Percentiles rank a stretch among this genome's conserved stretches.
Conservation (phyloP, 208 protist genomes). For the Trypanosoma cruzi region DNA sequence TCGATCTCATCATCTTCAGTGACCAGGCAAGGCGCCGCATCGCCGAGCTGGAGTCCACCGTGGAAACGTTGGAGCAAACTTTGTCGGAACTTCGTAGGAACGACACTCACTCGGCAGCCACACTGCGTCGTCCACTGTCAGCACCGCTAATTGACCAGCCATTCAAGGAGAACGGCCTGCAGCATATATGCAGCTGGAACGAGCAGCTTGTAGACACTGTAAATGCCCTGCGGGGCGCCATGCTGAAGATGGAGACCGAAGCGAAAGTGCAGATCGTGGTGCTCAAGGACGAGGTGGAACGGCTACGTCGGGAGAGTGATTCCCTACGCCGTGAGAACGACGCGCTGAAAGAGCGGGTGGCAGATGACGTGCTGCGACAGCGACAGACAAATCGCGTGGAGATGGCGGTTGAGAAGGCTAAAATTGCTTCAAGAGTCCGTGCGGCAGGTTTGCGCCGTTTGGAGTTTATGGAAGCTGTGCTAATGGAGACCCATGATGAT, state of each 20-base stretch:
- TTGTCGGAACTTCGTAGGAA: conserved; percentile 3
- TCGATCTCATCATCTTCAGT: conserved; percentile 41
- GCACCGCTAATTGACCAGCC: conserved; percentile 22
- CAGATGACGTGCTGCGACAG: conserved; percentile 73
- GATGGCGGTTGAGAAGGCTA: conserved; percentile 59
- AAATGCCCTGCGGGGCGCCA: conserved; percentile 48
- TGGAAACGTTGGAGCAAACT: conserved; percentile 27
- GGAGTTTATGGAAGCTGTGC: conserved; percentile 60
- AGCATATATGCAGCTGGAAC: conserved; percentile 61
- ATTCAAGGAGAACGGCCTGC: conserved; percentile 31
- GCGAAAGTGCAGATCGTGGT: conserved; percentile 51
- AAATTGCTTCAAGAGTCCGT: conserved; percentile 56
- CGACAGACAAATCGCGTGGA: conserved; percentile 74
- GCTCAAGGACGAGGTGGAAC: conserved; percentile 46
- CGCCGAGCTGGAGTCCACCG: conserved; percentile 37
- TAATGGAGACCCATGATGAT: conserved; percentile 90
- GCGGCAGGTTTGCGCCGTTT: conserved; percentile 61
- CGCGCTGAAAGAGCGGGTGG: conserved; percentile 65
- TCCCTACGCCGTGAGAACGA: conserved; percentile 59
- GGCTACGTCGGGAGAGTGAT: conserved; percentile 36
- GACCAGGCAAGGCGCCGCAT: conserved; percentile 40
- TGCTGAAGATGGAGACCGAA: conserved; percentile 59
- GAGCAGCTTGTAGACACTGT: conserved; percentile 65
- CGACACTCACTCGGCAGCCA: not conserved
- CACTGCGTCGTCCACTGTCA: not conserved